Conservation (phyloP, 2,329 filamentous ascomycete species). For the Scortechinia acanthostroma region DNA sequence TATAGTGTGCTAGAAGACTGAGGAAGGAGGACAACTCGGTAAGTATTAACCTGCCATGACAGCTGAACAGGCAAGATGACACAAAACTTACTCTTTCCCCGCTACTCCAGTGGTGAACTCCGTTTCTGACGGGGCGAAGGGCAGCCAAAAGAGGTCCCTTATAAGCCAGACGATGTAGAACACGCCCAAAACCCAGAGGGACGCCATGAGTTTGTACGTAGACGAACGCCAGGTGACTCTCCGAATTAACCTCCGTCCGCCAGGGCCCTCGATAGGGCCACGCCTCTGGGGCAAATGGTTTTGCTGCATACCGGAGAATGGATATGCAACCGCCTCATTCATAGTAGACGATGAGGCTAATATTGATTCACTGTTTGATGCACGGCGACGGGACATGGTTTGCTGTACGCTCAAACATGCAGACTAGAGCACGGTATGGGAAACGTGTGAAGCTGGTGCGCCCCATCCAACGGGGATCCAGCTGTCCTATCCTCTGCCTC, state of each 20-base stretch:
- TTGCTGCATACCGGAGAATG: conserved; percentile 12
- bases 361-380: conserved; percentile 23
- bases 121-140: conserved; percentile 14
- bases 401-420: too few relatives aligned
- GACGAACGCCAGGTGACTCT: conserved; percentile 30
- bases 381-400: conserved; percentile 23
- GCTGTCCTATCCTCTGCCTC: too few relatives aligned
- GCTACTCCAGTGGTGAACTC: neutral
- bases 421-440: too few relatives aligned
- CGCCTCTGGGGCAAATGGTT: conserved; percentile 14
- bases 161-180: conserved; percentile 28
- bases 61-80: too few relatives aligned
- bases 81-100: too few relatives aligned
- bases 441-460: too few relatives aligned
- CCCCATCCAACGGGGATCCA: too few relatives aligned
- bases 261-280: conserved; percentile 26
- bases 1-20: conserved; percentile 15
- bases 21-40: too few relatives aligned
- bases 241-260: conserved; percentile 24
- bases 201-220: conserved; percentile 28
- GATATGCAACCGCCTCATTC: conserved; percentile 22
- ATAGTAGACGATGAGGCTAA: conserved; percentile 13
- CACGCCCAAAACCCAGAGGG: conserved; percentile 25
- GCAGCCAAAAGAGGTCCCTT: conserved; percentile 13
- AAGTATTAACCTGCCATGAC: too few relatives aligned